phyloP scores from a whole-genome alignment of 371 early-diverging fungal genomes.

The Blakeslea trispora region DNA sequence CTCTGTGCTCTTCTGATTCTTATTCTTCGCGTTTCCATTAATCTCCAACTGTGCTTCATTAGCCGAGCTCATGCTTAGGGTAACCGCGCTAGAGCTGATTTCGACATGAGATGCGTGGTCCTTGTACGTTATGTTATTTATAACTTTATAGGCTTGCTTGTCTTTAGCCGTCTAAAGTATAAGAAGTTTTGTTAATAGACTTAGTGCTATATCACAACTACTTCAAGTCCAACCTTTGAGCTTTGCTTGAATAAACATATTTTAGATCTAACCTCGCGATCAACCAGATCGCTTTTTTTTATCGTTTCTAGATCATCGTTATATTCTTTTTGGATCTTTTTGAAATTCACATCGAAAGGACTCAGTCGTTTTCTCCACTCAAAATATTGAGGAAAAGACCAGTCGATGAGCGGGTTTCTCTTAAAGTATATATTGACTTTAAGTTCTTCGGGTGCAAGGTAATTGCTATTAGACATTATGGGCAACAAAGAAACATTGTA shows the following conservation, averaged over 20 bases:
- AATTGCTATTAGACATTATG: conserved; percentile 5
- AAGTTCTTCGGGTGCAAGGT: conserved; percentile 5
- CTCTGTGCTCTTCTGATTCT: neutral
- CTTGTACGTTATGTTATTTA: conserved; percentile 12
- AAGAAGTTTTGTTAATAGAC: neutral
- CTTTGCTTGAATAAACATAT: conserved; percentile 5
- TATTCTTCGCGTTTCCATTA: conserved; percentile 3
- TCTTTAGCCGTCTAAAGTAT: conserved; percentile 3
- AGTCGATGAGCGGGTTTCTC: conserved; percentile 5
- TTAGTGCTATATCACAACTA: too few relatives aligned
- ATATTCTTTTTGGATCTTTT: conserved; percentile 6
- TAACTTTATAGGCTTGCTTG: conserved; percentile 6
- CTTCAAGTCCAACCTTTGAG: conserved; percentile 2
- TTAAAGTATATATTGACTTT: conserved; percentile 7
- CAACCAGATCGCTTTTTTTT: conserved; percentile 9
- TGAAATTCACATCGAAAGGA: conserved; percentile 6
- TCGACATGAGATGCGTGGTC: conserved; percentile 8
- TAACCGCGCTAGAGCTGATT: conserved; percentile 3
- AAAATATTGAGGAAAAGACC: conserved; percentile 8
- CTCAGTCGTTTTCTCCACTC: neutral
- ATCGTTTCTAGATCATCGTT: conserved; percentile 7
- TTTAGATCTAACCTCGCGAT: conserved; percentile 6
- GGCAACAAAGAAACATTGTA: too few relatives aligned
- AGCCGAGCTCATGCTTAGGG: neutral
- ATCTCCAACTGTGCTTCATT: conserved; percentile 4